phyloP scores from a whole-genome alignment of 352 stramenopile genomes.

The Pythium dissotocum region DNA sequence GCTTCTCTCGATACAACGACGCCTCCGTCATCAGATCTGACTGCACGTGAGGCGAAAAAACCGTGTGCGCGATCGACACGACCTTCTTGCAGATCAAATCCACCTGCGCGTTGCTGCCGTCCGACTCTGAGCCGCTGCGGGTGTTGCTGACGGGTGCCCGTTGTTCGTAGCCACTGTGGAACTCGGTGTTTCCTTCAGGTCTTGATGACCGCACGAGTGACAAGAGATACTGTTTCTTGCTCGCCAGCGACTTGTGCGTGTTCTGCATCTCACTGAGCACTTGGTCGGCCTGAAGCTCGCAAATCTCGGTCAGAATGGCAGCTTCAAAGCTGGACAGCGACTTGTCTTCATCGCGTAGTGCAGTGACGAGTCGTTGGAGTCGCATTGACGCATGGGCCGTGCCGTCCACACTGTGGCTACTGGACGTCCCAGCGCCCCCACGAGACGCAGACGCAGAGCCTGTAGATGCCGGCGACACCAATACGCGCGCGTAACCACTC shows the following conservation, averaged over 20 bases:
- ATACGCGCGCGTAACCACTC: slow-evolving; percentile 22
- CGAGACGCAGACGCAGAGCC: not conserved
- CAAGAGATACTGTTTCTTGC: slow-evolving; percentile 59
- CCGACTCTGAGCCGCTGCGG: not conserved
- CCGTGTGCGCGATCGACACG: slow-evolving; percentile 46
- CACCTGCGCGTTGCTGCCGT: slow-evolving; percentile 29
- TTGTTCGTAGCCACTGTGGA: not conserved
- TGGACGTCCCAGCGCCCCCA: not conserved
- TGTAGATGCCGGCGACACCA: slow-evolving; percentile 21
- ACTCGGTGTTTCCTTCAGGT: not conserved
- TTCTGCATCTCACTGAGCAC: slow-evolving; percentile 42
- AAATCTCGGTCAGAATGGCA: slow-evolving; percentile 47
- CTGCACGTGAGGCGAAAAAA: slow-evolving; percentile 61
- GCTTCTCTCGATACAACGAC: slow-evolving; percentile 31
- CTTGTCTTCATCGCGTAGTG: slow-evolving; percentile 44
- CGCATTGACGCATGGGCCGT: slow-evolving; percentile 15
- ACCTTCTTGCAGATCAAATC: slow-evolving; percentile 60
- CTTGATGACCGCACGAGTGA: slow-evolving; percentile 20
- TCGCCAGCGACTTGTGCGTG: slow-evolving; percentile 25
- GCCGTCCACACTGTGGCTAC: too few relatives aligned
- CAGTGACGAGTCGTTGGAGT: slow-evolving; percentile 37
- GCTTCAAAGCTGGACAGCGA: slow-evolving; percentile 45
- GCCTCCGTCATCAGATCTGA: slow-evolving; percentile 45
- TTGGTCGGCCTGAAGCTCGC: slow-evolving; percentile 34
- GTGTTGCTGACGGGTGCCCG: not conserved